Conservation (phyloP, 1,284 basidiomycete genomes). For the Anthracocystis walkeri region DNA sequence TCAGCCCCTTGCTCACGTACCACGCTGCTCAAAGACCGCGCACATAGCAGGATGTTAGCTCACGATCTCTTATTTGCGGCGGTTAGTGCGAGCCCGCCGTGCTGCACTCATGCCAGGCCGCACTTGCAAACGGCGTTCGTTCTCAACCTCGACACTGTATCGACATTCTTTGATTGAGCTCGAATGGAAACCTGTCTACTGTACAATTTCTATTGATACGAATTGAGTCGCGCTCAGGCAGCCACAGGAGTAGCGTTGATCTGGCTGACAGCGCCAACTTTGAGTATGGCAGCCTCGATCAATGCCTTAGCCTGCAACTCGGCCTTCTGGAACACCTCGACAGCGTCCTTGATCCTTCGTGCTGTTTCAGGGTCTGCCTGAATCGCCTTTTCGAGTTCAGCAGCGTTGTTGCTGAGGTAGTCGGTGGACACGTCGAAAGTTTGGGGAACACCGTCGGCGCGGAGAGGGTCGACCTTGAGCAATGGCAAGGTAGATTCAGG, state of each 20-base stretch:
- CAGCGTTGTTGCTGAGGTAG: slow-evolving; percentile 27
- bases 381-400: slow-evolving; percentile 21
- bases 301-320: slow-evolving; percentile 30
- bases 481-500: slow-evolving; percentile 21
- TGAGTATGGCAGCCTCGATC: slow-evolving; percentile 32
- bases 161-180: too few species aligned
- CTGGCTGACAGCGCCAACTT: neutral
- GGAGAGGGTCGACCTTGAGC: slow-evolving; percentile 30
- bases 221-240: neutral
- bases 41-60: too few species aligned
- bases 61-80: too few species aligned
- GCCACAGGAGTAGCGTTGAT: slow-evolving; percentile 13
- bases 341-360: slow-evolving; percentile 37
- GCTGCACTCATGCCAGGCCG: too few species aligned
- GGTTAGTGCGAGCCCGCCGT: too few species aligned
- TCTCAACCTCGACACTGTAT: too few species aligned
- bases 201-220: too few species aligned
- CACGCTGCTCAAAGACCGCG: too few species aligned
- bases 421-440: slow-evolving; percentile 18
- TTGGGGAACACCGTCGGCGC: slow-evolving; percentile 28
- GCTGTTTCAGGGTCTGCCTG: slow-evolving; percentile 23
- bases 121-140: too few species aligned
- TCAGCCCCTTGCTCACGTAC: too few species aligned
- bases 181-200: too few species aligned
- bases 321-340: slow-evolving; percentile 33